These are phyloP conservation scores for Aspergillus egyptiacus DNA, from an alignment of 495 filamentous ascomycete species.

Conservation along the genomic window DNA sequence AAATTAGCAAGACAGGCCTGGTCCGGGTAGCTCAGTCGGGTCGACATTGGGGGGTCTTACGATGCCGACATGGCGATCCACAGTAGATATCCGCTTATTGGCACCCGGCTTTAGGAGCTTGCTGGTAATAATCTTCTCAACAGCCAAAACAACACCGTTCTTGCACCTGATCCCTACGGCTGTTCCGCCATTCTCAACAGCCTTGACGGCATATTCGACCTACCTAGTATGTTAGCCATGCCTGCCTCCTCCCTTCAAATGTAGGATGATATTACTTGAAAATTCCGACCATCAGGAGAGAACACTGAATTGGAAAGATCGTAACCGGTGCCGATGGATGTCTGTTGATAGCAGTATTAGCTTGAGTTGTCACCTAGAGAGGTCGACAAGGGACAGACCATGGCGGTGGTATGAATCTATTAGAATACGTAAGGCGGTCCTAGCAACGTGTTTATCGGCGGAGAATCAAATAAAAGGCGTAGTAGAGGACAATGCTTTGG, in stretches of 20 bases:
- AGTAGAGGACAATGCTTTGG: background rate
- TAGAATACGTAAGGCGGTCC: constrained; percentile 4
- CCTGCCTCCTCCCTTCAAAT: background rate
- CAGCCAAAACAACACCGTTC: constrained; percentile 91
- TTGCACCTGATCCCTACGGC: constrained; percentile 95
- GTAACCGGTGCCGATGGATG: constrained; percentile 98
- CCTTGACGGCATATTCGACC: constrained; percentile 98
- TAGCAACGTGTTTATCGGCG: background rate
- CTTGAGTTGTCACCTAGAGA: constrained; percentile 5
- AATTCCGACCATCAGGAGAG: constrained; percentile 97
- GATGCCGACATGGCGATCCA: constrained; percentile 89
- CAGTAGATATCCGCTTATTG: constrained; percentile 92
- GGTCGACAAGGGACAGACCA: constrained; percentile 27
- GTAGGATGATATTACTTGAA: constrained; percentile 56
- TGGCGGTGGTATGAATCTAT: constrained; percentile 21
- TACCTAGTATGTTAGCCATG: constrained; percentile 21
- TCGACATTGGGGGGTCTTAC: constrained; percentile 47
- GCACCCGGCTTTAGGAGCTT: constrained; percentile 89
- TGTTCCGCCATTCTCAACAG: constrained; percentile 96
- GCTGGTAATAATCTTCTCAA: constrained; percentile 93
- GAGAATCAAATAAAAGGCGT: background rate
- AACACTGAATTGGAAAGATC: constrained; percentile 99
- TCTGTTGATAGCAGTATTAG: constrained; percentile 49
- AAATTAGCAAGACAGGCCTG: background rate
- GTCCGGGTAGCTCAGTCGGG: background rate